Evolutionary conservation across 2,329 filamentous ascomycete genomes (phyloP), one percentile per base, ranked within the genome.

Genomic region (Exophiala sideris): DNA sequence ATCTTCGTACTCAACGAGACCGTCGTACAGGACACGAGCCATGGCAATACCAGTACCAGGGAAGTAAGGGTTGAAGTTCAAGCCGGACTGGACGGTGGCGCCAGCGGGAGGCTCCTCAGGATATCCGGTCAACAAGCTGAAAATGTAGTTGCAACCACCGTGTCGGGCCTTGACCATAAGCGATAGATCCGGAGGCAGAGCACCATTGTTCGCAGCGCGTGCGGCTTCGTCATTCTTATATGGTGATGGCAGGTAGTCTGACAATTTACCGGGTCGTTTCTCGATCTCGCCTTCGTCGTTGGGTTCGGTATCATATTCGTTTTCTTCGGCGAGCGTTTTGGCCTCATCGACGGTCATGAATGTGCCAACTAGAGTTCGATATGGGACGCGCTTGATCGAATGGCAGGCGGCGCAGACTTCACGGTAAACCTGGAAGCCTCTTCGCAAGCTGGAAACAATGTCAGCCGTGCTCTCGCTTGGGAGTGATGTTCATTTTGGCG

Each of bases 31-130:
- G 58, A 97, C 94, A 84, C 94, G 92, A 67, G 87, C 92, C 94
- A 99, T 99, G 68, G 89, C 94, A 73, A 99, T 99, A 72, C 76
- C 78, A 66, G 94, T 97, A 71, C 94, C 94, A 54, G 94, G 94
- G 86, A 99, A 99, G 83, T 96, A 99, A 58, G 94, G 94, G 84
- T 99, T 99, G 85, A 99, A 99, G 86, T 97, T 96, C 76, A 99
- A 86, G 69, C 94, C 94, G 59, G 86, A 84, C 67, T 85, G 86
- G 57, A 99, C 87, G 67, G 82, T 78, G 60, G 89, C 91, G 71
- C 94, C 94, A 48, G 94, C 89, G 50, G 94, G 94, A 57, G 90
- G 82, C 78, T 99, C 94, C 65, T 99, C 94, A 57, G 94, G 94
- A 77, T 99, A 99, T 66, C 94, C 94, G 52, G 94, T 99, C 70